A percentile compares a stretch with the other conserved stretches of the same genome.
These are phyloP conservation scores for Euphorbia pulcherrima DNA, from an alignment of 345 rosid species.

Conservation along the genomic window DNA sequence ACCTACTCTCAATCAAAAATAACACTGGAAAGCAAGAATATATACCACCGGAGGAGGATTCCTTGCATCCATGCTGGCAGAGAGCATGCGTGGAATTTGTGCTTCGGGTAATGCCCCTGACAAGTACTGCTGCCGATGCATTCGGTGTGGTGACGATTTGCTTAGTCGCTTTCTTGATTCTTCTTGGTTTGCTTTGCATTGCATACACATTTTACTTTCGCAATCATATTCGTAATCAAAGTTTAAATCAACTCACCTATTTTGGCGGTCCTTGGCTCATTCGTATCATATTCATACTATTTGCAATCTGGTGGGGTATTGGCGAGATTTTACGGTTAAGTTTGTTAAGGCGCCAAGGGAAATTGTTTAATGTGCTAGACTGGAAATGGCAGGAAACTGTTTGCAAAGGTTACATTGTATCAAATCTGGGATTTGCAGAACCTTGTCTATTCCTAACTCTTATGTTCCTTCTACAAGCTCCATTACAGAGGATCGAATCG, in stretches of 20 bases:
- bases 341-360: constrained; percentile 60
- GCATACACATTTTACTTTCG: constrained; percentile 75
- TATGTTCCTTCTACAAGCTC: constrained; percentile 81
- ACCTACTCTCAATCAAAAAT: constrained; percentile 24
- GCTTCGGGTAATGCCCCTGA: constrained; percentile 99
- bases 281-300: constrained; percentile 49
- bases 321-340: constrained; percentile 79
- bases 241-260: constrained; percentile 57
- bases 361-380: constrained; percentile 48
- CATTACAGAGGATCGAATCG: constrained; percentile 64
- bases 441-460: constrained; percentile 90
- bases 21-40: constrained; percentile 33
- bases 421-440: constrained; percentile 92
- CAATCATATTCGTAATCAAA: constrained; percentile 57
- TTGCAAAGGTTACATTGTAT: constrained; percentile 86
- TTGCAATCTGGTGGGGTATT: constrained; percentile 73
- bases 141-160: constrained; percentile 95
- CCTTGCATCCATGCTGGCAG: constrained; percentile 96
- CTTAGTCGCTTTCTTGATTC: constrained; percentile 64
- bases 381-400: constrained; percentile 75
- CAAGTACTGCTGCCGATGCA: constrained; percentile 86
- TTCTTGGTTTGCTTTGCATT: constrained; percentile 78
- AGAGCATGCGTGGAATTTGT: constrained; percentile 99
- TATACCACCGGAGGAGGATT: constrained; percentile 39
- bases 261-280: constrained; percentile 92